A percentile compares a stretch with the other conserved stretches of the same genome.
Evolutionary conservation across 2,329 filamentous ascomycete species (phyloP).

Genomic region (Fusarium nisikadoi): DNA sequence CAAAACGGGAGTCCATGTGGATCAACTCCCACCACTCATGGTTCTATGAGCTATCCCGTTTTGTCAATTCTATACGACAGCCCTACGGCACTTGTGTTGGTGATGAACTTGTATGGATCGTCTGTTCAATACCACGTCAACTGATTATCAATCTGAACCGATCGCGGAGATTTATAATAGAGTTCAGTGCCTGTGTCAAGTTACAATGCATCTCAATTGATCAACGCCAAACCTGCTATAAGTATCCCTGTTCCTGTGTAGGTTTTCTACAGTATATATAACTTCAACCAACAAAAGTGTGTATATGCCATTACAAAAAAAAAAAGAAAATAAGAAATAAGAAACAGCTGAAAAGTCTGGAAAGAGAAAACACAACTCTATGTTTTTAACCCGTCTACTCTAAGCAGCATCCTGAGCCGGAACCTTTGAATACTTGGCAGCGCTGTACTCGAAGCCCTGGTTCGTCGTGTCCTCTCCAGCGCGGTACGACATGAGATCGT

Average conservation of each 20-base stretch:
- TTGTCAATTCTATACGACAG: conserved; percentile 20
- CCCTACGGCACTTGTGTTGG: not conserved
- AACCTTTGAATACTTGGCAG: conserved; percentile 28
- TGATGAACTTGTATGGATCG: not conserved
- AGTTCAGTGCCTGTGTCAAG: not conserved
- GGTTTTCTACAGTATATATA: conserved; percentile 17
- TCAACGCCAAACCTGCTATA: conserved; percentile 32
- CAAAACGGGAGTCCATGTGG: not conserved
- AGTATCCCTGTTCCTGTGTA: conserved; percentile 15
- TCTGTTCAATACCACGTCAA: not conserved
- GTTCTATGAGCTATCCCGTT: not conserved
- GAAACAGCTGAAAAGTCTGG: not conserved
- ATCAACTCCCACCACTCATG: not conserved
- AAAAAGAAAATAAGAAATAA: conserved; percentile 14
- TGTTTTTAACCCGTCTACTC: not conserved
- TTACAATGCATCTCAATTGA: conserved; percentile 21
- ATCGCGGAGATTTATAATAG: not conserved
- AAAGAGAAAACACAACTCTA: not conserved
- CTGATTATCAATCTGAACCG: not conserved
- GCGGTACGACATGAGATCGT: conserved; percentile 62
- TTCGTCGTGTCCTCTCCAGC: conserved; percentile 43
- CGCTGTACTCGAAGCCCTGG: conserved; percentile 44
- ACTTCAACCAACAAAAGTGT: conserved; percentile 8
- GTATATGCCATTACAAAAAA: conserved; percentile 32
- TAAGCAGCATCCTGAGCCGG: conserved; percentile 22